Percentiles rank a stretch among this genome's conserved stretches.
phyloP scores from a whole-genome alignment of 106 monocot genomes.

The Apostasia shenzhenica region DNA sequence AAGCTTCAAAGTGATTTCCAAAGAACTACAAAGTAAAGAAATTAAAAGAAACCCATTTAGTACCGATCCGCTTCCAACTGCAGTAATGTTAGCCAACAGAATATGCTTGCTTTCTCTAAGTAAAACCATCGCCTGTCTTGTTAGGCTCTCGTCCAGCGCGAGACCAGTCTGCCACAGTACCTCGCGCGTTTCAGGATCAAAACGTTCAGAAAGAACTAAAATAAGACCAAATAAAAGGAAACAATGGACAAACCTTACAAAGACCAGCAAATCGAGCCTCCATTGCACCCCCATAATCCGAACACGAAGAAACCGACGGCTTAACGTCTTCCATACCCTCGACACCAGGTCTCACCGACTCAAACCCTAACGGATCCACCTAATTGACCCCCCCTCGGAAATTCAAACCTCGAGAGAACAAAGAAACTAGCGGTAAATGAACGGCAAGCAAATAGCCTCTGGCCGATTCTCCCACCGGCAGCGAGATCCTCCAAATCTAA shows the following conservation, averaged over 20 bases:
- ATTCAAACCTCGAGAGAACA: background rate
- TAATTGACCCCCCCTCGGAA: background rate
- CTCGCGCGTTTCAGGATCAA: conserved; percentile 2
- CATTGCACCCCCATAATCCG: conserved; percentile 32
- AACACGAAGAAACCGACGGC: conserved; percentile 11
- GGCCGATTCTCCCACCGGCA: background rate
- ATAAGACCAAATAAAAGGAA: background rate
- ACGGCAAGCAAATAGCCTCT: background rate
- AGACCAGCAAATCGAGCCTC: conserved; percentile 62
- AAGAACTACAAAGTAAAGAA: background rate
- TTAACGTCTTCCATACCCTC: conserved; percentile 19
- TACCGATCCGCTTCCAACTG: conserved; percentile 73
- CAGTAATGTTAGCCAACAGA: conserved; percentile 44
- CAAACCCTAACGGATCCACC: conserved; percentile 17
- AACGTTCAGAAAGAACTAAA: background rate
- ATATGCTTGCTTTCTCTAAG: conserved; percentile 60
- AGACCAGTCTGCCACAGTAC: conserved; percentile 32
- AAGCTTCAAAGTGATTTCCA: background rate
- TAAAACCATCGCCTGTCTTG: conserved; percentile 53
- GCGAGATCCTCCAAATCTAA: background rate
- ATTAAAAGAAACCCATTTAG: conserved; percentile 3
- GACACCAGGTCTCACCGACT: conserved; percentile 1
- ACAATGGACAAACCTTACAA: conserved; percentile 53
- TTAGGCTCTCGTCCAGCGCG: conserved; percentile 45
- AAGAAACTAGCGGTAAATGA: background rate